Evolutionary conservation across 345 rosid species (phyloP), one percentile per base, ranked within the genome.

Genomic region (Combretum micranthum): DNA sequence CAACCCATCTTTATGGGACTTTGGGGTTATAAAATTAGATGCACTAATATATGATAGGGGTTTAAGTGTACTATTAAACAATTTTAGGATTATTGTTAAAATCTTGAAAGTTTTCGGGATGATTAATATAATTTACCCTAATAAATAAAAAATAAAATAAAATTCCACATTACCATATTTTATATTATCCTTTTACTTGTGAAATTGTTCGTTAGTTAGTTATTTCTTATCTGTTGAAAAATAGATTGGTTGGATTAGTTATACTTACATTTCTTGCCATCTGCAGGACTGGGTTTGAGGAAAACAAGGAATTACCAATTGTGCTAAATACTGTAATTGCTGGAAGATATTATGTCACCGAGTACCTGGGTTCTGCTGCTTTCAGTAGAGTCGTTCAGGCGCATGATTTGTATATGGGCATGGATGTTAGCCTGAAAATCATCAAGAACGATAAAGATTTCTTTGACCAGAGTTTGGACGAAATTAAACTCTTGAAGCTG

Each of bases 361-460:
- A 89, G 65, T 89, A 89, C 76, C 70, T 93, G 12, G 99, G 97
- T 37, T 93, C 97, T 0, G 97, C 99, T 52, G 97, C 99, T 55
- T 93, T 87, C 69, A 89, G 99, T 55, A 89, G 80, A 73, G 99
- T 87, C 50, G 79, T 93, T 72, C 96, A 87, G 51, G 99, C 99
- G 0, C 90, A 78, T 2, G 99, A 93, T 75, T 84, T 93, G 57
- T 71, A 78, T 37, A 85, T 63, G 0, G 97, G 92, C 3, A 52
- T 80, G 0, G 88, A 93, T 61, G 95, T 93, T 55, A 89, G 97
- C 69, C 77, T 93, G 66, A 93, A 93, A 87, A 89, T 93, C 60
- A 89, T 93, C 55, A 93, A 89, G 74, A 93, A 93, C n/a, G 88
- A 93, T 56, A 93, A 93, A 69, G 99, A 93, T 67, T 93, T 87